Base-by-base conservation (phyloP, 2,329 filamentous ascomycete genomes). In the Biscogniauxia mediterranea region DNA sequence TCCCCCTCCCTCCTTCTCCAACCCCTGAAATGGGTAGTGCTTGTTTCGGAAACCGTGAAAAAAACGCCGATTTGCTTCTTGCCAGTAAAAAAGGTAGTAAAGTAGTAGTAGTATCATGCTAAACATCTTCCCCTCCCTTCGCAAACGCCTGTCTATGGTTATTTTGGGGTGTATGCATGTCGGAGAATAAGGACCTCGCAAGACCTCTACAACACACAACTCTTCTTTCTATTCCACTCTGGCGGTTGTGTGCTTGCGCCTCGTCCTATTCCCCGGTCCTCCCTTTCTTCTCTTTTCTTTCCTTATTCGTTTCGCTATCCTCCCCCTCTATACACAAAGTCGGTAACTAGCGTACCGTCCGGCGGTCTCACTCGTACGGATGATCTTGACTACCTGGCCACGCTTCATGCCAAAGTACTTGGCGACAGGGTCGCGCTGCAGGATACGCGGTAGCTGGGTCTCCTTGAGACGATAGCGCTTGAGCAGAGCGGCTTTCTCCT, bases 341-440 rank as follows among this genome's bases (percentile, higher is more conserved):
- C 94, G 83, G 79, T 99, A 99, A 85, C 92, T 97, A 55, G 95
- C 95, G 79, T 99, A 99, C 57, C 95, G 85, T 64, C 95, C 95
- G 15, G 95, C 95, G 59, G 95, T 99, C 83, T 98, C 95, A 73
- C 89, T 93, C 76, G 90, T 93, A 67, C 95, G 85, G 71, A 99
- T 97, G 71, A 99, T 99, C 86, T 99, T 99, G 72, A 99, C 95
- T 2, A 99, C 93, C 78, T 97, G 91, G 3, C 93, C 93, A 74
- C 93, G 85, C 81, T 91, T 90, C 74, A 99, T 81, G 13, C 95
- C 95, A 59, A 97, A 81, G 76, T 98, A 99, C 71, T 90, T 89
- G 25, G 95, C 92, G 57, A 99, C 93, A 2, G 95, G 95, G 76
- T 99, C 95, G 68, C 91, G 91, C 68, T 91, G 86, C 77, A 97